Base-by-base conservation (phyloP, 169 alveolate species). In the Amoebophrya sp. region DNA sequence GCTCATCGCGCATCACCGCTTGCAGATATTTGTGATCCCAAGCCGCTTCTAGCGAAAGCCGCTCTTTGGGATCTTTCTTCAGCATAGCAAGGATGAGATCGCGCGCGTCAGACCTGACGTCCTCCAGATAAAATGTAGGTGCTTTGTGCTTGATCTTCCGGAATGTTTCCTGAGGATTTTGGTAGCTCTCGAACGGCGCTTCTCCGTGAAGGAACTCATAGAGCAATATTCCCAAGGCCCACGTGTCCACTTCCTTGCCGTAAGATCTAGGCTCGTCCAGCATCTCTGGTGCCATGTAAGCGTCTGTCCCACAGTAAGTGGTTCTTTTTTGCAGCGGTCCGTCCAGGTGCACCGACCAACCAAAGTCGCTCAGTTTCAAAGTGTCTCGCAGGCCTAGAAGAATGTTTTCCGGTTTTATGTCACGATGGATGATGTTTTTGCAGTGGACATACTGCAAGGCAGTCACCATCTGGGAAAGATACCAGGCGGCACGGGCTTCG, bases 211-310 rank as follows among this genome's bases (percentile, higher is more conserved):
- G 1, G 35, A 66, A 66, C 83, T 66, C 83, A 25, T 66, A 66
- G 29, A 66, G 83, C 35, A 66, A 25, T 12, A 66, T 66, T 1
- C 83, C 83, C 83, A 66, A 25, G 7, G 83, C 83, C 83, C 83
- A 66, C 35, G 83, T 66, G 35, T 66, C 83, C 18, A 66, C 35
- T 2, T 66, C 83, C 83, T 66, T 66, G 83, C 39, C 18, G 83
- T 66, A 66, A 66, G 38, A n/a, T n/a, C n/a, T 12, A 2, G 83
- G 1, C 83, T 66, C 83, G 83, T 66, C 18, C 18, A 66, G 32
- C 83, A 97, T 96, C 92, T 97, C 99, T n/a, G 99, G 99, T n/a
- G 98, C 97, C 7, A 96, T 93, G 94, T 97, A 97, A 89, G 96
- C 99, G 40, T 95, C 93, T 0, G 99, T 97, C 25, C 99, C 99